phyloP scores from a whole-genome alignment of 2,329 filamentous ascomycete species.

The Diaporthe australafricana region DNA sequence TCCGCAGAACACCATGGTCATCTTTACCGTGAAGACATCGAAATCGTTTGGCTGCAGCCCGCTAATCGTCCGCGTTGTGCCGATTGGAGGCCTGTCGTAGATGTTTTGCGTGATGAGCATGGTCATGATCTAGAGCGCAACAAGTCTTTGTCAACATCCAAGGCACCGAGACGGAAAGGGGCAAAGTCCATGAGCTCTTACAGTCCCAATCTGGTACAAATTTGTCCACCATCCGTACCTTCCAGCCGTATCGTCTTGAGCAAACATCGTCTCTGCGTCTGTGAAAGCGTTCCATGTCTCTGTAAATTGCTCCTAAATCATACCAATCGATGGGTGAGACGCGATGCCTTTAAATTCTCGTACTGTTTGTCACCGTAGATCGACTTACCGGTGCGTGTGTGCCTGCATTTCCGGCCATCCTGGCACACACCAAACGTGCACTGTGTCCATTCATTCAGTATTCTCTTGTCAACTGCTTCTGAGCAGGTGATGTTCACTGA shows the following conservation, averaged over 20 bases:
- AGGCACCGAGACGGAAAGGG: no score
- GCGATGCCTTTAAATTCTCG: neutral
- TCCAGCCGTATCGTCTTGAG: neutral
- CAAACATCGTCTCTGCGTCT: neutral
- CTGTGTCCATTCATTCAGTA: neutral
- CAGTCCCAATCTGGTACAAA: neutral
- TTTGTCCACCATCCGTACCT: conserved; percentile 14
- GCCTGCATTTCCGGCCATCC: neutral
- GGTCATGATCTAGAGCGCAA: neutral
- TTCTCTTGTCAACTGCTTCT: neutral
- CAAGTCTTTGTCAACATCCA: neutral
- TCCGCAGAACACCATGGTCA: neutral
- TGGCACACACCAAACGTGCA: neutral
- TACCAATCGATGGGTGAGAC: neutral
- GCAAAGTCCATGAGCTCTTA: neutral
- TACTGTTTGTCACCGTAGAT: neutral
- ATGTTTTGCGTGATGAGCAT: neutral
- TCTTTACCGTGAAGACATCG: neutral
- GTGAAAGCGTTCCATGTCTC: neutral
- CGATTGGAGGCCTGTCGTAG: neutral
- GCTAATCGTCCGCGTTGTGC: neutral
- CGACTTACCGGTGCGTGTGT: neutral
- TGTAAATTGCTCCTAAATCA: neutral
- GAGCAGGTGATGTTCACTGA: neutral
- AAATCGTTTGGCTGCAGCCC: neutral